These are phyloP conservation scores for Corylus americana DNA, from an alignment of 306 rosid species.

Conservation along the genomic window DNA sequence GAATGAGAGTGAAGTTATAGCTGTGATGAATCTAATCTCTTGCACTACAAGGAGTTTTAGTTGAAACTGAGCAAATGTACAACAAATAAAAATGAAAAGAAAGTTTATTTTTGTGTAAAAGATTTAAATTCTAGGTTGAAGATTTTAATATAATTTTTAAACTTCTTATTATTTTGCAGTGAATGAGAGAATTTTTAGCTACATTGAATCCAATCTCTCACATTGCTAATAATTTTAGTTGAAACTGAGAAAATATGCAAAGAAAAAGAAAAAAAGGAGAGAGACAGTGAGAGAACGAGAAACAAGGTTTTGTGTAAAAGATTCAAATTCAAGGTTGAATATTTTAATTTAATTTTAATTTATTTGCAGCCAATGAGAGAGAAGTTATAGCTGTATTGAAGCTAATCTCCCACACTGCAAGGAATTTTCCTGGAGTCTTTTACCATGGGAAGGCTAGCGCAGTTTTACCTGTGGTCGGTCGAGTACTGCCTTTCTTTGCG, in stretches of 20 bases:
- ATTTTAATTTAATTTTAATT: not conserved
- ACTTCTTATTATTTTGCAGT: conserved; percentile 27
- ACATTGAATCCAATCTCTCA: conserved; percentile 68
- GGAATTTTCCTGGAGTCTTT: conserved; percentile 78
- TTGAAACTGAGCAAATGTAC: not conserved
- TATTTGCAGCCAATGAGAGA: conserved; percentile 51
- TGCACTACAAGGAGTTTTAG: conserved; percentile 36
- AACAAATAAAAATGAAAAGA: no score
- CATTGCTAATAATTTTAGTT: conserved; percentile 30
- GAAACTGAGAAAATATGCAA: not conserved
- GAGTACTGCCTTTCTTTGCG: conserved; percentile 74
- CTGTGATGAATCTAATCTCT: conserved; percentile 71
- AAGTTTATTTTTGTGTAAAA: not conserved
- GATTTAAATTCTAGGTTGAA: not conserved
- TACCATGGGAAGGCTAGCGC: conserved; percentile 63
- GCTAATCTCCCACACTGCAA: conserved; percentile 65
- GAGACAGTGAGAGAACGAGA: not conserved
- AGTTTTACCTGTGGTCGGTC: conserved; percentile 62
- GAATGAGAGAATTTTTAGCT: conserved; percentile 60
- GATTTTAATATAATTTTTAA: not conserved
- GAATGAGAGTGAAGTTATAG: conserved; percentile 56
- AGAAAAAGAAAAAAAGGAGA: no score
- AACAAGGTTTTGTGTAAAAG: not conserved
- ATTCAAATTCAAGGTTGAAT: not conserved
- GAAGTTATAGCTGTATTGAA: conserved; percentile 72